phyloP scores from a whole-genome alignment of 768 basidiomycete species.

The Kwoniella botswanensis region DNA sequence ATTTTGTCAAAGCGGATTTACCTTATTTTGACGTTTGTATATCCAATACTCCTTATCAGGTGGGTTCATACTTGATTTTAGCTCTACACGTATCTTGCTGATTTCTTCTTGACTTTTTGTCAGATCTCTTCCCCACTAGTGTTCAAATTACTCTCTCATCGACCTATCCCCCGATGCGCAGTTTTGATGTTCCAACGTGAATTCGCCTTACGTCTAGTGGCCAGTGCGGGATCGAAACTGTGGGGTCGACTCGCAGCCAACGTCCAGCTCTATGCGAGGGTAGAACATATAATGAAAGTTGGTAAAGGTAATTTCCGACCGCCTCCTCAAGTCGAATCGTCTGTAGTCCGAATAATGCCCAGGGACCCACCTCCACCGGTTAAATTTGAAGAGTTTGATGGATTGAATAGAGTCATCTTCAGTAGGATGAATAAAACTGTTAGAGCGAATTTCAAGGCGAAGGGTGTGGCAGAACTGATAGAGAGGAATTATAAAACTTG shows the following conservation, averaged over 20 bases:
- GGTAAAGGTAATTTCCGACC: constrained; percentile 97
- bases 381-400: constrained; percentile 97
- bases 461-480: constrained; percentile 91
- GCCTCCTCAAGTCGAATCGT: constrained; percentile 90
- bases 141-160: constrained; percentile 94
- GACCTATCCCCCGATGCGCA: constrained; percentile 88
- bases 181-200: constrained; percentile 99
- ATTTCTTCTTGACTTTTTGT: background rate
- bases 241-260: constrained; percentile 97
- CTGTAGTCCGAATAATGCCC: constrained; percentile 87
- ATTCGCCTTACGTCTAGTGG: constrained; percentile 90
- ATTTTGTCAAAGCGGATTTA: constrained; percentile 96
- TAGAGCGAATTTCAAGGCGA: constrained; percentile 83
- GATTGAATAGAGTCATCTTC: constrained; percentile 87
- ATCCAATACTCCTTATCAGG: constrained; percentile 96
- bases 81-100: background rate
- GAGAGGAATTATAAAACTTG: constrained; percentile 92
- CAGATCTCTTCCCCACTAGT: constrained; percentile 94
- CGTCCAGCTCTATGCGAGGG: constrained; percentile 95
- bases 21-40: constrained; percentile 99
- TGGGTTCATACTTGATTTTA: constrained; percentile 37
- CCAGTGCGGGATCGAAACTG: constrained; percentile 76
- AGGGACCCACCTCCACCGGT: constrained; percentile 94
- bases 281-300: constrained; percentile 95
- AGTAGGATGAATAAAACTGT: constrained; percentile 86